Conservation (phyloP, 176 grass and related monocot genomes). For the Leersia perrieri region DNA sequence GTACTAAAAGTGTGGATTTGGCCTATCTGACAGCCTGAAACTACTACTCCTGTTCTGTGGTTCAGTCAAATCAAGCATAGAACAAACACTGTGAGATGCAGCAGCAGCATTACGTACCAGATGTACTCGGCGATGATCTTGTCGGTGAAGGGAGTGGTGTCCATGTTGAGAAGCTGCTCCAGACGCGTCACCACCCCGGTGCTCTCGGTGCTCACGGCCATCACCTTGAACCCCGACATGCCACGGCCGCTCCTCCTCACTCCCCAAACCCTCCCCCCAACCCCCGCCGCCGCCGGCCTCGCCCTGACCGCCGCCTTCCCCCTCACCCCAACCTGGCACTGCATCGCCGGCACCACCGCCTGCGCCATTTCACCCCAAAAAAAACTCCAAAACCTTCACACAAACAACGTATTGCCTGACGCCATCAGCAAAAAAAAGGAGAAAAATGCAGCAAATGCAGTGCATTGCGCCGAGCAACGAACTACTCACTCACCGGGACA, state of each 20-base stretch:
- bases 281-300: conserved; percentile 32
- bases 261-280: conserved; percentile 59
- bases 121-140: conserved; percentile 95
- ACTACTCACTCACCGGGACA: neutral
- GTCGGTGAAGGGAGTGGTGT: conserved; percentile 74
- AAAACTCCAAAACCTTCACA: conserved; percentile 31
- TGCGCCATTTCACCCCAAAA: conserved; percentile 56
- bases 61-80: neutral
- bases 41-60: neutral
- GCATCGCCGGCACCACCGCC: conserved; percentile 78
- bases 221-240: conserved; percentile 71
- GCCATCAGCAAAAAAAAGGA: neutral
- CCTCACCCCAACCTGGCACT: conserved; percentile 56
- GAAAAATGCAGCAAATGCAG: neutral
- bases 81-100: neutral
- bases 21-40: neutral
- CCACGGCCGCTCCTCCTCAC: conserved; percentile 47
- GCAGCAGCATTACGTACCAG: conserved; percentile 48
- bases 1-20: conserved; percentile 20
- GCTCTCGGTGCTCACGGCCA: conserved; percentile 52
- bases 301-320: conserved; percentile 36
- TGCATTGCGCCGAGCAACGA: neutral
- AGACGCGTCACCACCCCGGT: conserved; percentile 69
- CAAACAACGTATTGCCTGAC: neutral
- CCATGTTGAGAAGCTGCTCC: conserved; percentile 90